Base-by-base conservation (phyloP, 2,329 filamentous ascomycete species). In the Lizonia empirigonia region DNA sequence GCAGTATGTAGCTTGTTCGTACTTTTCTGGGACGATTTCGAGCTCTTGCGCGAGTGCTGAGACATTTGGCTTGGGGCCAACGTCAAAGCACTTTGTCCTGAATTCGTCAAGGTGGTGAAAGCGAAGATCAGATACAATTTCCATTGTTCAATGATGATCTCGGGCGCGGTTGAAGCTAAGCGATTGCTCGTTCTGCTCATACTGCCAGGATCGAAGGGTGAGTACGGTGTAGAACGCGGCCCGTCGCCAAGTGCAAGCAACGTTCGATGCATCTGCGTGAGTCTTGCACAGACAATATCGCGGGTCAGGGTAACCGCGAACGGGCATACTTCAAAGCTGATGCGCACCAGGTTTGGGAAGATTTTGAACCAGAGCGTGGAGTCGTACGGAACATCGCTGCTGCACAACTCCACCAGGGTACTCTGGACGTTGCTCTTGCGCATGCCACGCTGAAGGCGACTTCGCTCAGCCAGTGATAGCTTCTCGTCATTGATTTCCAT, bases 121-220 rank as follows among this genome's bases (percentile, higher is more conserved):
- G 93, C 94, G 76, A 99, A 97, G 47, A 97, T 92, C 20, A 99
- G 81, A 71, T 97, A 97, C 2, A 97, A 79, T 74, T 97, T 97
- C 93, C 93, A 99, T 70, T 99, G 94, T 73, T 97, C 95, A 51
- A 99, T 85, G 50, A 97, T 81, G 18, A 96, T 85, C 63, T 96
- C 91, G 0, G 92, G 89, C 15, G 91, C 88, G 1, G 88, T 87
- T 2, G 85, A 87, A 51, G 82, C 71, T 26, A 76, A 57, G 13
- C 74, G 85, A 52, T 82, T 83, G 67, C 85, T 79, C 60, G 77
- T 80, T 65, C 81, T 86, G 22, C 79, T 78, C 6, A 81, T 77
- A 39, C 86, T 83, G 1, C 48, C 48, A 15, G 82, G 77, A 45
- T 85, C 85, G 57, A 88, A 84, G 62, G 86, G 82, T 12, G 84